Evolutionary conservation across 2,329 filamentous ascomycete species (phyloP), one percentile per base, ranked within the genome.

Genomic region (Waltergamsia citrina): DNA sequence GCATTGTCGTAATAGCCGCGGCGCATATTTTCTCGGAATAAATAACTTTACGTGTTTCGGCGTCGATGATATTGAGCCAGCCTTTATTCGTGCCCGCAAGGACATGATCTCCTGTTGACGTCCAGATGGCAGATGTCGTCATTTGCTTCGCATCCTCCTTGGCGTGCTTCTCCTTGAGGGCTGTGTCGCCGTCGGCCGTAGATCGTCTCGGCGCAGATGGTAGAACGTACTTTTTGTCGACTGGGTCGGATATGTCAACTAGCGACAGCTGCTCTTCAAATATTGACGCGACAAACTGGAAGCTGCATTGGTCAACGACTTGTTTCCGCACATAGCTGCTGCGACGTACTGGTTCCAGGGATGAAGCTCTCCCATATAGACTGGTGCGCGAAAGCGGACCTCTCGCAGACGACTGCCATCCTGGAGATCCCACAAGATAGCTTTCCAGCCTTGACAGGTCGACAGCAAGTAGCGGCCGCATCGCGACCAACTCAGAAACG

Each of bases 311-410:
- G 41, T 55, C 37, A 56, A 44, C 35, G 34, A 8, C 8, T 16
- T 30, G 33, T 27, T 11, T 19, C 10, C 25, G 14, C 11, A 16
- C 25, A 7, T 7, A 10, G 12, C n/a, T 16, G 15, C 16, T n/a
- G 17, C 6, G 30, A 45, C 56, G 38, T 65, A 92, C 85, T 87
- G 83, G 43, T 94, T 86, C 61, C 77, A 81, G 4, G 92, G 90
- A 57, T 98, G 86, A 37, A 98, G 67, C 60, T 98, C 92, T 4
- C 90, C 93, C 47, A 93, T 94, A 61, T 95, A 98, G 22, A 94
- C 85, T 1, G 90, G 87, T 4, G 88, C 86, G 44, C 90, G 81
- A 51, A 98, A 94, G 44, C 87, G 83, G 47, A 95, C 82, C 45
- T 85, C 88, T 43, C 88, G 81, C 49, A 88, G 66, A 39, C 84